Conservation (phyloP, 2,329 filamentous ascomycete species). For the Ophiocordyceps robertsii region DNA sequence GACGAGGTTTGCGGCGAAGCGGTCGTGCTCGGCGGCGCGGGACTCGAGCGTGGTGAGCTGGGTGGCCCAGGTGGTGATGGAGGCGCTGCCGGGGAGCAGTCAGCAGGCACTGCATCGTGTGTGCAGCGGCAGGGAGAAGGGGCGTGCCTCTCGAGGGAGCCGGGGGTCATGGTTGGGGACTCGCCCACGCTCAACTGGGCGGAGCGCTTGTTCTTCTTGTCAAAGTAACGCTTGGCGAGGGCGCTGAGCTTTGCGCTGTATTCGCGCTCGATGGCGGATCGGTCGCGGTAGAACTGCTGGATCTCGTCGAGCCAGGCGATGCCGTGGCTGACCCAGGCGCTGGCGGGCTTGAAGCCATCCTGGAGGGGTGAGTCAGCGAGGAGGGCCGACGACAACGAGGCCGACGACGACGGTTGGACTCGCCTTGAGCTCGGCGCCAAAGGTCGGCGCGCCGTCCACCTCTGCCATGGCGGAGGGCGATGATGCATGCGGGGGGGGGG, state of each 20-base stretch:
- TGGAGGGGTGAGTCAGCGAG: conserved; percentile 19
- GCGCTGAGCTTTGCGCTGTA: conserved; percentile 79
- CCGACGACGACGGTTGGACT: conserved; percentile 7
- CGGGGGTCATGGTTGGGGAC: conserved; percentile 81
- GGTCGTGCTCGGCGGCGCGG: conserved; percentile 78
- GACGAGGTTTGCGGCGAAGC: conserved; percentile 66
- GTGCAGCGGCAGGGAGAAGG: not conserved
- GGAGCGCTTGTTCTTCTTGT: conserved; percentile 88
- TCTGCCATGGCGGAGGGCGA: conserved; percentile 51
- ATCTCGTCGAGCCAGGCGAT: conserved; percentile 95
- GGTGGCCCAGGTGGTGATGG: conserved; percentile 91
- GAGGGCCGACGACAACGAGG: not conserved
- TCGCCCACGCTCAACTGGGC: conserved; percentile 86
- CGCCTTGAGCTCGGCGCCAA: conserved; percentile 91
- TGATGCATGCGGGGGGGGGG: conserved; percentile 1
- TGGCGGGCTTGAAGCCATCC: conserved; percentile 96
- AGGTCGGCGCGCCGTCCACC: conserved; percentile 69
- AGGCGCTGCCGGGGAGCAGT: conserved; percentile 46
- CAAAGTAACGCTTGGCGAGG: conserved; percentile 91
- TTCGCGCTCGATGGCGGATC: conserved; percentile 90
- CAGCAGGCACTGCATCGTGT: not conserved
- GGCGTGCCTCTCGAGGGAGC: conserved; percentile 71
- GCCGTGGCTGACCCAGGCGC: conserved; percentile 77
- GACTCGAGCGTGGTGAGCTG: conserved; percentile 84
- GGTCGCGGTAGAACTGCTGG: conserved; percentile 92